These are phyloP conservation scores for Jacaranda copaia DNA, from an alignment of 257 asterid species.

Conservation along the genomic window DNA sequence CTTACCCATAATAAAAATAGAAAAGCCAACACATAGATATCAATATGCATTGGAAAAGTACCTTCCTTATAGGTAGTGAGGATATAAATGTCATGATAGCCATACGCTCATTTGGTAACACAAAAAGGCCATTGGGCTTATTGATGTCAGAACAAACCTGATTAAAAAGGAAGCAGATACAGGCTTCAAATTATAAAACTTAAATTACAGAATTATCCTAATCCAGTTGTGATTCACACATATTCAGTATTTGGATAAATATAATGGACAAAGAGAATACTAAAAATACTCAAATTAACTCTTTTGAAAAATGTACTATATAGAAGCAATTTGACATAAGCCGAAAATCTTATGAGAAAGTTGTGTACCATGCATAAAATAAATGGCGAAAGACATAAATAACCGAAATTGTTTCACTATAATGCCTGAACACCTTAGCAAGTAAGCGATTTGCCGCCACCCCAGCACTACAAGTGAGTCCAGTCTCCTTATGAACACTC, in stretches of 20 bases:
- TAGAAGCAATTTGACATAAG: constrained; percentile 5
- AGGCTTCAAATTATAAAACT: constrained; percentile 2
- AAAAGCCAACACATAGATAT: constrained; percentile 8
- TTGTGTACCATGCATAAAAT: constrained; percentile 15
- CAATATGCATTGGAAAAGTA: constrained; percentile 41
- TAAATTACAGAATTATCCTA: neutral
- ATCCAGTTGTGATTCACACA: constrained; percentile 5
- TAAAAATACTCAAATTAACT: constrained; percentile 13
- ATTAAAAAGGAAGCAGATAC: constrained; percentile 28
- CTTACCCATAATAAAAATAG: neutral
- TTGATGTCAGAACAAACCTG: constrained; percentile 97
- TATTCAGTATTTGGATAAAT: constrained; percentile 19
- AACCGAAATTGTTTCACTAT: constrained; percentile 16
- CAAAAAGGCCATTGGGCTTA: constrained; percentile 96
- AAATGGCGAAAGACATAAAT: constrained; percentile 22
- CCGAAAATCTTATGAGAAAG: neutral
- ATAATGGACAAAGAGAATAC: neutral
- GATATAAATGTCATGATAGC: constrained; percentile 92
- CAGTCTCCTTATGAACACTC: constrained; percentile 75
- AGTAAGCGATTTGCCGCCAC: constrained; percentile 92
- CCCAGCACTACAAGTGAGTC: constrained; percentile 98
- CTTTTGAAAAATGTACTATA: neutral
- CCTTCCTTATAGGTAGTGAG: constrained; percentile 95
- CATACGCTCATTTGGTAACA: constrained; percentile 78
- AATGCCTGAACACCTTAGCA: constrained; percentile 78